Evolutionary conservation across 176 grass and related monocot genomes (phyloP), one percentile per base, ranked within the genome.

Genomic region (Pharus latifolius): DNA sequence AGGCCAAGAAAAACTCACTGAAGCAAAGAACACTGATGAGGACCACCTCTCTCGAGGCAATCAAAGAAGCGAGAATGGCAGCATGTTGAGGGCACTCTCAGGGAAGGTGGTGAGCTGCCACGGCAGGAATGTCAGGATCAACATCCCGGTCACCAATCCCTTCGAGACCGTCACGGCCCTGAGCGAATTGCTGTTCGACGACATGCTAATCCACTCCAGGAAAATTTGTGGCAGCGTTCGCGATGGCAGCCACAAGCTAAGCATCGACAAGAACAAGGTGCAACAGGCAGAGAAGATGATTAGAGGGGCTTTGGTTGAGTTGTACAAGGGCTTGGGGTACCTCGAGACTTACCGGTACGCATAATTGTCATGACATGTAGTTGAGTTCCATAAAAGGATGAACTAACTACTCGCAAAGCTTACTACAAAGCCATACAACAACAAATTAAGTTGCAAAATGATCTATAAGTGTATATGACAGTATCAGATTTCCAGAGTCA

Each of bases 271-370:
- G 70, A 86, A 74, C 31, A 99, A 99, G 63, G 68, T 95, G 56
- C 90, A 82, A 37, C 90, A 94, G 65, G 95, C 95, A 34, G 90
- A 91, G 80, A 99, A 99, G 84, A 99, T 99, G 79, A 99, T 99
- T 56, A 92, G 87, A 53, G 90, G 90, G 45, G 95, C 95, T 34
- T 78, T 91, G 38, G 72, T 91, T 33, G 95, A 99, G 79, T 61
- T 99, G 32, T 99, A 86, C 75, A 99, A 99, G 73, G 95, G 90
- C 8, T 77, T 94, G 70, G 87, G 72, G 6, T 99, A 94, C 73
- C 78, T 99, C 49, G 80, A 68, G 62, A 94, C 90, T 2, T 99
- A 99, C 45, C 78, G 84, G 95, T 99, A 74, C 43, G 72, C 43
- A 34, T 41, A 54, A n/a, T 32, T 71, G 54, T 34, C 33, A n/a